Evolutionary conservation across 2,329 filamentous ascomycete species (phyloP).

Genomic region (Penicillium sumatraense): DNA sequence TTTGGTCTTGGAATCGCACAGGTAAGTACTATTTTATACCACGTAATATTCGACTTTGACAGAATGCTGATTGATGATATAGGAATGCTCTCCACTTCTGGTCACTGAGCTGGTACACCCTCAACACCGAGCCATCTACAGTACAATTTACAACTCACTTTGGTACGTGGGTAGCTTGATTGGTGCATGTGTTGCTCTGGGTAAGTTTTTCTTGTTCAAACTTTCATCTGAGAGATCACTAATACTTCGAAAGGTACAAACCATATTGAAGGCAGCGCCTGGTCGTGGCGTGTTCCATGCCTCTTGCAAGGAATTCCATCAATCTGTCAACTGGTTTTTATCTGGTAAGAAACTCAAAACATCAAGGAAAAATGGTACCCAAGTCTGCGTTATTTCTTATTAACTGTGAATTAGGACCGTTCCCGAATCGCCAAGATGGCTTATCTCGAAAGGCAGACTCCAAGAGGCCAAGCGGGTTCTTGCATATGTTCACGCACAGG

Average conservation of each 20-base stretch:
- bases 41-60: neutral
- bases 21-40: neutral
- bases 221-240: constrained; percentile 41
- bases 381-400: constrained; percentile 49
- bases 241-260: constrained; percentile 32
- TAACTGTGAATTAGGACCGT: constrained; percentile 42
- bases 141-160: constrained; percentile 56
- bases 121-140: constrained; percentile 54
- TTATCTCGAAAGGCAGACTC: constrained; percentile 30
- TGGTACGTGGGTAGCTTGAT: constrained; percentile 56
- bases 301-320: constrained; percentile 68
- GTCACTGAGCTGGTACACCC: constrained; percentile 55
- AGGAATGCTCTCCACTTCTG: constrained; percentile 45
- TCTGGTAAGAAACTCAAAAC: constrained; percentile 11
- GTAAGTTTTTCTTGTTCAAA: constrained; percentile 5
- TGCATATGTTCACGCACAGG: constrained; percentile 45
- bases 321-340: constrained; percentile 54
- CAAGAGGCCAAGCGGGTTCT: constrained; percentile 30
- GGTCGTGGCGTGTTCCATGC: constrained; percentile 65
- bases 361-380: neutral
- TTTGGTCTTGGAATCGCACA: constrained; percentile 38
- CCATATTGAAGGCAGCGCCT: constrained; percentile 41
- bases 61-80: constrained; percentile 28
- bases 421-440: constrained; percentile 65
- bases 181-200: constrained; percentile 42